Base-by-base conservation (phyloP, 1,139 yeast species). In the Hyphopichia pseudoburtonii region DNA sequence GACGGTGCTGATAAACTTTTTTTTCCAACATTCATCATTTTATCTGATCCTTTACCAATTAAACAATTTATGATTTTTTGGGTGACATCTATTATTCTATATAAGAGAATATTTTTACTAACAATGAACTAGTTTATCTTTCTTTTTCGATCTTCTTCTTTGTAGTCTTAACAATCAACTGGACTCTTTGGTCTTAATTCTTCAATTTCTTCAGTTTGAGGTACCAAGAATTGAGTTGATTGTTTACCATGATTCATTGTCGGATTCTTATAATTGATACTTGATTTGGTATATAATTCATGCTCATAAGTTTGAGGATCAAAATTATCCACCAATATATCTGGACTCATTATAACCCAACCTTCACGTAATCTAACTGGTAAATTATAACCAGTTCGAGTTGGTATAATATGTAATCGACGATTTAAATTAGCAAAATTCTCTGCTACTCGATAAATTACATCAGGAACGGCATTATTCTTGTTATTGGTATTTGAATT, bases 321-420 rank as follows among this genome's bases (percentile, higher is more conserved):
- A 42, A 90, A 87, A 55, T 87, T 87, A 54, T 87, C 77, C 26
- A 86, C 54, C 46, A 86, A 58, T 3, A 85, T 78, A 59, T 89
- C 96, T 0, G 97, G 97, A 46, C 92, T 78, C 74, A 86, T 70
- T 12, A 88, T 76, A 3, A 88, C 95, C 97, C 97, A 90, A 2
- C 97, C 97, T 2, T 81, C 82, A 48, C 97, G 78, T 43, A 81
- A 64, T 41, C 77, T 74, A 3, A 88, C 83, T 0, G 92, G 90
- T 30, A 70, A 69, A 34, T 74, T 66, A 44, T 66, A 65, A 0
- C 89, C 90, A 2, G 82, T 72, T 45, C 74, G 64, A 6, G 83
- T 74, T 0, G 96, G 96, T 19, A 90, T 73, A 29, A 90, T 86
- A 58, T 90, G 97, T 33, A 90, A 64, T 47, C 96, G 75, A 51